Conservation (phyloP, 139 green algal species). For the Desmodesmus armatus region DNA sequence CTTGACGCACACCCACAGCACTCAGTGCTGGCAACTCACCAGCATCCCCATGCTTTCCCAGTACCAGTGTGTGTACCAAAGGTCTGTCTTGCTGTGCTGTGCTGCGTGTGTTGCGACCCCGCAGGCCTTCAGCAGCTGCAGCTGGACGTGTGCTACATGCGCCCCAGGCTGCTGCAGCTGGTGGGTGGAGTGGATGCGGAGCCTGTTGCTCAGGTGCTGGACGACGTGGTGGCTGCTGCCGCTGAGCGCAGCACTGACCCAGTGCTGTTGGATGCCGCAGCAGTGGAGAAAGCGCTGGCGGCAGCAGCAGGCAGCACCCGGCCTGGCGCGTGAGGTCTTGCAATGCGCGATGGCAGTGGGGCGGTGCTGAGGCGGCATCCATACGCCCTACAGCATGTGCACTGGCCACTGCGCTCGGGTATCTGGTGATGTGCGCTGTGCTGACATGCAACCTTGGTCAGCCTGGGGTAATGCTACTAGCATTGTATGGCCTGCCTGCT, state of each 20-base stretch:
- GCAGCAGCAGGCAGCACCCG: background rate
- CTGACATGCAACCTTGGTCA: background rate
- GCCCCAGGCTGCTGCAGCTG: slow-evolving; percentile 63
- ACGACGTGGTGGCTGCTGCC: slow-evolving; percentile 82
- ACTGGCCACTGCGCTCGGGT: too few relatives aligned
- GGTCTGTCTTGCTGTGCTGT: background rate
- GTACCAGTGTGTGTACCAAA: too few relatives aligned
- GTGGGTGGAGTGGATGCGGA: slow-evolving; percentile 50
- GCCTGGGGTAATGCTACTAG: too few relatives aligned
- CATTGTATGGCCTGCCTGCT: too few relatives aligned
- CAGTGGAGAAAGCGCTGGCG: slow-evolving; percentile 79
- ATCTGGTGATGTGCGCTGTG: background rate
- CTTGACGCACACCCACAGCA: too few relatives aligned
- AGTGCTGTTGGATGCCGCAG: slow-evolving; percentile 73
- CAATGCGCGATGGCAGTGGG: background rate
- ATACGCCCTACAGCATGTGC: too few relatives aligned
- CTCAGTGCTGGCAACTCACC: too few relatives aligned
- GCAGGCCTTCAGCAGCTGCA: slow-evolving; percentile 87
- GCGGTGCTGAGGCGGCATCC: too few relatives aligned
- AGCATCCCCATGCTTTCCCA: too few relatives aligned
- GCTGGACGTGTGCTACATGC: slow-evolving; percentile 84
- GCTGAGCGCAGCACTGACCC: slow-evolving; percentile 80
- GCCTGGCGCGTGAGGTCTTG: background rate
- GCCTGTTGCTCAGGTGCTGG: slow-evolving; percentile 69
- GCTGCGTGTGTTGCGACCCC: background rate